Evolutionary conservation across 2,329 filamentous ascomycete species (phyloP), one percentile per base, ranked within the genome.

Genomic region (Aspergillus sp.): DNA sequence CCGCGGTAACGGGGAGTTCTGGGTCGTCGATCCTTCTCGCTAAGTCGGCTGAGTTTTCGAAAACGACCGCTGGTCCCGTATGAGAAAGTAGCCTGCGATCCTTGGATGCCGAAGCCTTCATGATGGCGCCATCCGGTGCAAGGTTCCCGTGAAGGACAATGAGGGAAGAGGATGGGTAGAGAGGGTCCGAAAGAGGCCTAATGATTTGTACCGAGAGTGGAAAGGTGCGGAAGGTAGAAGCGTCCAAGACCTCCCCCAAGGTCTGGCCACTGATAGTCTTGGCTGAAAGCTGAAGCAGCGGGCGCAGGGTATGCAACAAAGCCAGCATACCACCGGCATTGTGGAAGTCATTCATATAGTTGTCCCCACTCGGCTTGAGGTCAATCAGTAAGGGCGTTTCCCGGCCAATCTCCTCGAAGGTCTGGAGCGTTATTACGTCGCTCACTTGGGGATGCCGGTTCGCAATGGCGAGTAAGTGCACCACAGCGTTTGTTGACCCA

Each of bases 281-380:
- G 5, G 80, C 81, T n/a, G 77, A 71, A 12, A 82, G 73, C 58
- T 80, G 73, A 11, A 84, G 70, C 4, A 83, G 69, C 6, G 80
- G 80, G 4, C 75, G 74, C 4, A 84, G 69, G 0, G 75, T 77
- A 57, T 81, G 79, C 24, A 83, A 63, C 10, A 84, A 64, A 4
- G 78, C 78, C 39, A 79, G 64, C 80, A 83, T 82, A 4, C 81
- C 81, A 2, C 81, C 81, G 0, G 80, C 80, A 59, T 82, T 81
- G 62, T 83, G 81, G 58, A 83, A 83, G 62, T 84, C 81, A 20
- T 76, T 79, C 81, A 83, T 83, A 63, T 82, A 83, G 59, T 82
- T 82, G 59, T 82, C 80, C 2, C 81, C 81, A 57, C 80, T 82
- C 0, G 81, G 81, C 59, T 84, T 83, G n/a, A 84, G 70, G 62